Base-by-base conservation (phyloP, 108 stramenopile species). In the Nitzschia sp. region DNA sequence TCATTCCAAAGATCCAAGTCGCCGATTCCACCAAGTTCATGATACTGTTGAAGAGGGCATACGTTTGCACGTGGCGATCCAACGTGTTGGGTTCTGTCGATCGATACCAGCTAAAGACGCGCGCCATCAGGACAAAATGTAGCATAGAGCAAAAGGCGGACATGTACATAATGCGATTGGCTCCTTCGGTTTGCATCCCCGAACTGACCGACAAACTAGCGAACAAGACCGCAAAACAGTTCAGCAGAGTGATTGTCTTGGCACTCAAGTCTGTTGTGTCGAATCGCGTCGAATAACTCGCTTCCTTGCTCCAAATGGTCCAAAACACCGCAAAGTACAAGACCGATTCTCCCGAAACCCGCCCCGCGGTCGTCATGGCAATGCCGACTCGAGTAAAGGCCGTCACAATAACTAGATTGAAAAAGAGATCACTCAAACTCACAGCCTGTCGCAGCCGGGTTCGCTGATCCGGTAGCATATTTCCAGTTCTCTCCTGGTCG, bases 291-390 rank as follows among this genome's bases (percentile, higher is more conserved):
- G 78, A 78, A 56, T 88, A 93, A 30, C 62, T 53, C 0, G 85
- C 84, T 63, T 93, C 87, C 75, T 93, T 93, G 58, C 76, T 63
- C 88, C 88, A 93, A 22, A 93, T 85, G 45, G 69, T 77, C 86
- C 87, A 93, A 80, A 93, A 93, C 23, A 90, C 74, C n/a, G 87
- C 86, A 80, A 90, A 93, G 62, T 90, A 93, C 13, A 85, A 68
- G 8, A 93, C 17, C 15, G 78, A 65, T 36, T 83, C 75, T 11
- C 58, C 53, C 29, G 79, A 71, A 25, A 93, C 66, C 2, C 34
- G 63, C 0, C 87, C 85, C 36, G 80, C 48, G 23, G 73, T 78
- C 31, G 84, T 79, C 52, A 93, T 81, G 36, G 85, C 88, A 50
- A 78, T 54, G 27, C 91, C 91, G 1, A 90, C 85, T 19, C 88